phyloP scores from a whole-genome alignment of 441 rosid genomes.

The Kokia cookei region DNA sequence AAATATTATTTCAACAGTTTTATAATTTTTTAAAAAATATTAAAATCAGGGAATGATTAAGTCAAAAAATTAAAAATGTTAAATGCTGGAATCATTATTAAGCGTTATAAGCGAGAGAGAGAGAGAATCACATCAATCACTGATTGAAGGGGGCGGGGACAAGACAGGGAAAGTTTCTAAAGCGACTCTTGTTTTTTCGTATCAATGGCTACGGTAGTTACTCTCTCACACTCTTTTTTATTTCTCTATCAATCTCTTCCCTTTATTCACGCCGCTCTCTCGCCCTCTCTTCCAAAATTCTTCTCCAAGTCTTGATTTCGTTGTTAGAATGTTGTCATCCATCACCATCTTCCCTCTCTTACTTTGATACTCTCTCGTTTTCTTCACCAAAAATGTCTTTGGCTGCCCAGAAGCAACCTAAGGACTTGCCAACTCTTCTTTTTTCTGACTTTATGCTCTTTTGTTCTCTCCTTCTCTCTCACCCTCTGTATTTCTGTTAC shows the following conservation, averaged over 20 bases:
- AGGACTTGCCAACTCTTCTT: conserved; percentile 32
- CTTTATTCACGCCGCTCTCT: conserved; percentile 47
- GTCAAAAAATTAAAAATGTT: no score
- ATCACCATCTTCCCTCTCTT: conserved; percentile 6
- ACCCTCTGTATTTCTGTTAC: conserved; percentile 64
- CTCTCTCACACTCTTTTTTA: no score
- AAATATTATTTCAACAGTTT: no score
- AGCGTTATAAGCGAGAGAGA: no score
- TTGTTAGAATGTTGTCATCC: conserved; percentile 3
- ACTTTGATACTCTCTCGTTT: neutral
- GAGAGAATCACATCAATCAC: no score
- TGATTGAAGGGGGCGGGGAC: neutral
- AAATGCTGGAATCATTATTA: no score
- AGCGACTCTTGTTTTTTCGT: conserved; percentile 12
- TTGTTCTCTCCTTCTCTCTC: conserved; percentile 49
- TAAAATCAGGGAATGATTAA: no score
- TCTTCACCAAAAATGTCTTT: conserved; percentile 37
- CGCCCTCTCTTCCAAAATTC: neutral
- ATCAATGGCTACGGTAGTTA: conserved; percentile 15
- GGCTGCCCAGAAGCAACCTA: conserved; percentile 22
- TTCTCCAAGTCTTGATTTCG: neutral
- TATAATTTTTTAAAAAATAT: no score
- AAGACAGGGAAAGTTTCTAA: conserved; percentile 23
- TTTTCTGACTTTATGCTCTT: conserved; percentile 46
- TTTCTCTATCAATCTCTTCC: conserved; percentile 15